Base-by-base conservation (phyloP, 2,329 filamentous ascomycete genomes). In the Fusarium sp. region DNA sequence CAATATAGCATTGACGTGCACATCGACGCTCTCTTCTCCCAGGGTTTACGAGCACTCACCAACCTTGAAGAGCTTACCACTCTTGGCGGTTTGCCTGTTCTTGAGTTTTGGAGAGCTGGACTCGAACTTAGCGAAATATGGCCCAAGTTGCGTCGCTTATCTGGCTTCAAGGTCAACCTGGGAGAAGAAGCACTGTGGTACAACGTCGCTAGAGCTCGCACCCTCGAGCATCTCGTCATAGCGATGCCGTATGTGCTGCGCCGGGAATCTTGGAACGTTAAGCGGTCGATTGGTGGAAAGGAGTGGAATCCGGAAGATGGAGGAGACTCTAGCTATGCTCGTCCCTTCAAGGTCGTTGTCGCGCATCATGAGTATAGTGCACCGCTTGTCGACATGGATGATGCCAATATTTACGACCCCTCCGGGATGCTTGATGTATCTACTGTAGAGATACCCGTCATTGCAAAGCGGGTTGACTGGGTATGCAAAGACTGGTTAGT, bases 11-110 rank as follows among this genome's bases (percentile, higher is more conserved):
- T 62, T 6, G 65, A 69, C 29, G 25, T 3, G 4, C 41, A 56
- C 7, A 47, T 59, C 10, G 57, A 64, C 11, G 20, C 7, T 2
- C 18, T 48, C 4, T 37, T 64, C 9, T 34, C 41, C 9, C 47
- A 48, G 4, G 69, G 65, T 4, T 37, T 72, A 3, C 32, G 14
- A 4, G 37, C 53, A 11, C 24, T 71, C 10, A 3, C 2, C 18
- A 70, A 72, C 5, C 42, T 72, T 1, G 65, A 72, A 16, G 69
- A 72, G 12, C 49, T 70, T 2, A 47, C 71, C 13, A 67, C 69
- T 1, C 25, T 69, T 2, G 69, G 69, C 1, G 69, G 69, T 6
- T 14, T 72, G 1, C 66, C 52, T 4, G 44, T 48, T 0, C 5
- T 72, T 6, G 69, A 72, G 7, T 72, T 72, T 13, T 72, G 69